Evolutionary conservation across 257 asterid genomes (phyloP).

Genomic region (Henckelia pumila): DNA sequence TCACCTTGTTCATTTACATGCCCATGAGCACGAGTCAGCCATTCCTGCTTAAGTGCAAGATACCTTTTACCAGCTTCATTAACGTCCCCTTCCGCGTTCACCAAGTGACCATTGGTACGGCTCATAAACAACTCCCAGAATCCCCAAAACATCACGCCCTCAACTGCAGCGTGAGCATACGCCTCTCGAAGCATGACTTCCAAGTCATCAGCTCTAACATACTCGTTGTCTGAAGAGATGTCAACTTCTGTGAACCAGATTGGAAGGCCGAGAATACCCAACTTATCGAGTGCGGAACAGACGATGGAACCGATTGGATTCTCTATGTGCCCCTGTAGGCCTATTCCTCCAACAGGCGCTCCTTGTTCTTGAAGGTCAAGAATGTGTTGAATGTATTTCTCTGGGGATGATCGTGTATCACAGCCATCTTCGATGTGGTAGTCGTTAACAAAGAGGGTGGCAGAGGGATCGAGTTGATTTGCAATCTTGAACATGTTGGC

Average conservation of each 20-base stretch:
- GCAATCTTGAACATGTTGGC: conserved; percentile 78
- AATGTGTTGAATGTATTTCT: conserved; percentile 65
- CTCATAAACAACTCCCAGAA: conserved; percentile 94
- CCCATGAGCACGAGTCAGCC: conserved; percentile 66
- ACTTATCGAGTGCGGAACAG: conserved; percentile 64
- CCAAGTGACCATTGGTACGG: conserved; percentile 58
- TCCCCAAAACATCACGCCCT: conserved; percentile 85
- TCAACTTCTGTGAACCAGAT: conserved; percentile 92
- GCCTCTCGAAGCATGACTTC: conserved; percentile 89
- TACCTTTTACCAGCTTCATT: conserved; percentile 74
- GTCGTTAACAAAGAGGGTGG: conserved; percentile 74
- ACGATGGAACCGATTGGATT: conserved; percentile 76
- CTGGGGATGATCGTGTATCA: conserved; percentile 63
- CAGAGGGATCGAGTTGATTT: conserved; percentile 56
- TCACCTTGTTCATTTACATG: conserved; percentile 45
- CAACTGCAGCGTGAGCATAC: conserved; percentile 90
- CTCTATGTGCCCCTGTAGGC: conserved; percentile 84
- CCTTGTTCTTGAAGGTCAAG: conserved; percentile 76
- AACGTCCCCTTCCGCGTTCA: conserved; percentile 74
- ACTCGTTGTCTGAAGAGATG: conserved; percentile 63
- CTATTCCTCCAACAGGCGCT: conserved; percentile 90
- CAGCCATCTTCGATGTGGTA: conserved; percentile 76
- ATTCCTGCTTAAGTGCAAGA: conserved; percentile 63
- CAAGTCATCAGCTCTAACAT: conserved; percentile 74
- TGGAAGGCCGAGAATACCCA: conserved; percentile 78